Evolutionary conservation across 176 grass and related monocot genomes (phyloP).

Genomic region (Carex cristatella): DNA sequence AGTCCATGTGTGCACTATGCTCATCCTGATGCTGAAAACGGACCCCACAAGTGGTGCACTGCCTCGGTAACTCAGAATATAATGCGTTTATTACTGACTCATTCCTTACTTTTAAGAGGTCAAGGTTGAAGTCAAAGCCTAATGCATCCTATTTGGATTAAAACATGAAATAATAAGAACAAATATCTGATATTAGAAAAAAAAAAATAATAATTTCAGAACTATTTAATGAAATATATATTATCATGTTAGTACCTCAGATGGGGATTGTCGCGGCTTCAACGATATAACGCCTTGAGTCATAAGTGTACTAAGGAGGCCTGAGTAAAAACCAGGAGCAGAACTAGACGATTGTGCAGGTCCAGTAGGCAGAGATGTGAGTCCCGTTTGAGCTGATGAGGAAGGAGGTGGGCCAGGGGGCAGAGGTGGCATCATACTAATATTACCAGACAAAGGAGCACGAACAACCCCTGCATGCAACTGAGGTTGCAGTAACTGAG

Average conservation of each 20-base stretch:
- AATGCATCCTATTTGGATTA: slow-evolving; percentile 44
- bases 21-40: slow-evolving; percentile 89
- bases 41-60: slow-evolving; percentile 96
- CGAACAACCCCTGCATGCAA: slow-evolving; percentile 16
- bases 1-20: slow-evolving; percentile 96
- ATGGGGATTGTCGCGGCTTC: slow-evolving; percentile 27
- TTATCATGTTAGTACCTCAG: slow-evolving; percentile 45
- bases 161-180: slow-evolving; percentile 24
- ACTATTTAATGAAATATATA: slow-evolving; percentile 16
- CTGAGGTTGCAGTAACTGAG: slow-evolving; percentile 23
- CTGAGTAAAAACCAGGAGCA: slow-evolving; percentile 40
- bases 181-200: background rate
- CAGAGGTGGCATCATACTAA: slow-evolving; percentile 42
- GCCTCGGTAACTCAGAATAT: slow-evolving; percentile 68
- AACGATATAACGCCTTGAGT: slow-evolving; percentile 70
- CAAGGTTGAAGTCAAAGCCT: slow-evolving; percentile 73
- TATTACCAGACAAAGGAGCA: background rate
- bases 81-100: slow-evolving; percentile 72
- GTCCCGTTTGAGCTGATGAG: slow-evolving; percentile 37
- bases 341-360: slow-evolving; percentile 27
- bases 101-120: slow-evolving; percentile 59
- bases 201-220: slow-evolving; percentile 16
- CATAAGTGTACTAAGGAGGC: slow-evolving; percentile 81
- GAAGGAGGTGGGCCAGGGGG: slow-evolving; percentile 45
- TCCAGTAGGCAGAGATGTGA: slow-evolving; percentile 39